Percentiles rank a stretch among this genome's conserved stretches.
Evolutionary conservation across 2,329 filamentous ascomycete genomes (phyloP).

Genomic region (Colletotrichum gloeosporioides): DNA sequence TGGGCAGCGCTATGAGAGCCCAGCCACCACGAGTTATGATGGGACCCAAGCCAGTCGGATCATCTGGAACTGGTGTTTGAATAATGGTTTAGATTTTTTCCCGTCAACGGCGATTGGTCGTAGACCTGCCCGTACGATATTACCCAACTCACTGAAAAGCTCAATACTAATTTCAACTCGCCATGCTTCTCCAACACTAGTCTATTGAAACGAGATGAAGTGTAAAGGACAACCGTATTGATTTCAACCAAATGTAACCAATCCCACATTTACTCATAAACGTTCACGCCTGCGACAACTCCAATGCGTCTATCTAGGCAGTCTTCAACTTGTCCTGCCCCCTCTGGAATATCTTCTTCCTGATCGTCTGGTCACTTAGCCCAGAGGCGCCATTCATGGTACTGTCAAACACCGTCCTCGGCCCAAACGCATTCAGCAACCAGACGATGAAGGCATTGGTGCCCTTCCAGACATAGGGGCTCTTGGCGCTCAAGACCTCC

Average conservation of each 20-base stretch:
- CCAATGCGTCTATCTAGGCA: neutral
- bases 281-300: neutral
- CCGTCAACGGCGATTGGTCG: neutral
- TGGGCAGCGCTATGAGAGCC: neutral
- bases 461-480: constrained; percentile 6
- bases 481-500: neutral
- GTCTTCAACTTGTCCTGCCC: neutral
- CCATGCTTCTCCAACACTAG: neutral
- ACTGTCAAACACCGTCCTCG: constrained; percentile 32
- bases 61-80: neutral
- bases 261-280: neutral
- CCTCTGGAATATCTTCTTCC: neutral
- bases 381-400: neutral
- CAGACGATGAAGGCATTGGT: constrained; percentile 10
- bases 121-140: neutral
- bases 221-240: neutral
- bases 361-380: neutral
- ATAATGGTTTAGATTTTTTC: neutral
- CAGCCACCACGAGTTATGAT: neutral
- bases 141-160: neutral
- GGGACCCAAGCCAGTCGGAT: neutral
- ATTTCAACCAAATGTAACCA: neutral
- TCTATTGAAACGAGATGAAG: neutral
- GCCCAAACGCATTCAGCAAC: constrained; percentile 38
- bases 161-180: too few species aligned